Percentiles rank a stretch among this genome's conserved stretches.
Evolutionary conservation across 768 basidiomycete species (phyloP).

Genomic region (Sporobolomyces roseus): DNA sequence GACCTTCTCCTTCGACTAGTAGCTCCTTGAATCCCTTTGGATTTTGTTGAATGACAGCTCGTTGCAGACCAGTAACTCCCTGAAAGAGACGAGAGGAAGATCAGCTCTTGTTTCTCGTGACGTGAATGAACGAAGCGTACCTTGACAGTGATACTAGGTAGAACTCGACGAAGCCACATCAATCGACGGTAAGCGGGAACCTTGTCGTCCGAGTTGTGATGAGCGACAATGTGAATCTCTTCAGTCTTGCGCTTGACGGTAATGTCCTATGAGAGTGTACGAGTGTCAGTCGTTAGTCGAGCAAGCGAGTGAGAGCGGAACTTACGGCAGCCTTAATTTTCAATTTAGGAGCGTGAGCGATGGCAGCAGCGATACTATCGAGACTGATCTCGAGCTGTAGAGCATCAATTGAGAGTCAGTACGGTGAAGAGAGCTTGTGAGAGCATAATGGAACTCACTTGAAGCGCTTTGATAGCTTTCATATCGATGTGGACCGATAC

Average conservation of each 20-base stretch:
- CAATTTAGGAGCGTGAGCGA: conserved; percentile 77
- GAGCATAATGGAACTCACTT: conserved; percentile 54
- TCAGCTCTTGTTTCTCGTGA: not conserved
- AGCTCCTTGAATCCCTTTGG: conserved; percentile 86
- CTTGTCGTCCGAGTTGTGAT: conserved; percentile 46
- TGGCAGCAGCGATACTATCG: conserved; percentile 88
- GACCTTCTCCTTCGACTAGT: conserved; percentile 92
- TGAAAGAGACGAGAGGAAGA: conserved; percentile 45
- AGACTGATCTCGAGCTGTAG: conserved; percentile 80
- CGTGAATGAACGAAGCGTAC: conserved; percentile 49
- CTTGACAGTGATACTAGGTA: conserved; percentile 87
- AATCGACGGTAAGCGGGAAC: conserved; percentile 53
- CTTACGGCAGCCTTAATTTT: conserved; percentile 82
- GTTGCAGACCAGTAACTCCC: conserved; percentile 80
- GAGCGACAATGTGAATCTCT: conserved; percentile 52
- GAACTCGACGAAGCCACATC: conserved; percentile 75
- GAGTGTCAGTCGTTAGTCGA: conserved; percentile 1
- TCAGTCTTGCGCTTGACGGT: conserved; percentile 47
- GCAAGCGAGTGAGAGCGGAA: not conserved
- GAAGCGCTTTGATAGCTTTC: conserved; percentile 80
- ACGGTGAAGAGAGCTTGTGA: too few relatives aligned
- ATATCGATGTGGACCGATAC: conserved; percentile 87
- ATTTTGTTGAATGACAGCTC: conserved; percentile 94
- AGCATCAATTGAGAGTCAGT: too few relatives aligned
- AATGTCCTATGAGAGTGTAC: conserved; percentile 43